Conservation (phyloP, 2,329 filamentous ascomycete species). For the Ceratocystis eucalypticola region DNA sequence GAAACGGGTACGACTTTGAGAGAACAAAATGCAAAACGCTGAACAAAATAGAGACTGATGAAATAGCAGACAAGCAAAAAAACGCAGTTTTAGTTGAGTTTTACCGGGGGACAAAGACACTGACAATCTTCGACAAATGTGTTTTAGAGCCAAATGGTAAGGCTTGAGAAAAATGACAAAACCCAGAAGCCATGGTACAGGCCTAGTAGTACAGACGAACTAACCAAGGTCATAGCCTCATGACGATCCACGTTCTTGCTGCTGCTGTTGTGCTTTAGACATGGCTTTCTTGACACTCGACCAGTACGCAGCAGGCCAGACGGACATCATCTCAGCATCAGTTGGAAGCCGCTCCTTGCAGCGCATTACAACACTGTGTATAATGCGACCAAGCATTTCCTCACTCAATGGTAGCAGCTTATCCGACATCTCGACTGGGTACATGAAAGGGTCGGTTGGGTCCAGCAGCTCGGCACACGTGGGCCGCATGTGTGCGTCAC, state of each 20-base stretch:
- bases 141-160: neutral
- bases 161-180: neutral
- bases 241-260: slow-evolving; percentile 3
- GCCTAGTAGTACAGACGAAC: neutral
- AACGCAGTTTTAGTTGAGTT: neutral
- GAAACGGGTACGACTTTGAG: neutral
- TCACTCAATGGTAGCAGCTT: slow-evolving; percentile 47
- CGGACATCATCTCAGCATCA: slow-evolving; percentile 40
- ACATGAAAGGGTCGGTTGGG: slow-evolving; percentile 48
- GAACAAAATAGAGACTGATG: neutral
- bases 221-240: neutral
- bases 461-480: slow-evolving; percentile 50
- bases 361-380: slow-evolving; percentile 47
- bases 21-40: slow-evolving; percentile 5
- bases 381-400: slow-evolving; percentile 47
- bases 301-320: slow-evolving; percentile 51
- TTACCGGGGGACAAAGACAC: neutral
- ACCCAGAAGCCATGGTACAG: neutral
- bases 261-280: slow-evolving; percentile 14
- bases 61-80: neutral
- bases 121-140: too few relatives aligned
- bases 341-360: slow-evolving; percentile 46
- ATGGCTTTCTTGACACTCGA: slow-evolving; percentile 42
- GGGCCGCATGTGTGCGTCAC: slow-evolving; percentile 48
- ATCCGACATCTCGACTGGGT: slow-evolving; percentile 44